Percentiles rank a stretch among this genome's conserved stretches.
These are phyloP conservation scores for Penicillium canariense DNA, from an alignment of 495 filamentous ascomycete species.

Conservation along the genomic window DNA sequence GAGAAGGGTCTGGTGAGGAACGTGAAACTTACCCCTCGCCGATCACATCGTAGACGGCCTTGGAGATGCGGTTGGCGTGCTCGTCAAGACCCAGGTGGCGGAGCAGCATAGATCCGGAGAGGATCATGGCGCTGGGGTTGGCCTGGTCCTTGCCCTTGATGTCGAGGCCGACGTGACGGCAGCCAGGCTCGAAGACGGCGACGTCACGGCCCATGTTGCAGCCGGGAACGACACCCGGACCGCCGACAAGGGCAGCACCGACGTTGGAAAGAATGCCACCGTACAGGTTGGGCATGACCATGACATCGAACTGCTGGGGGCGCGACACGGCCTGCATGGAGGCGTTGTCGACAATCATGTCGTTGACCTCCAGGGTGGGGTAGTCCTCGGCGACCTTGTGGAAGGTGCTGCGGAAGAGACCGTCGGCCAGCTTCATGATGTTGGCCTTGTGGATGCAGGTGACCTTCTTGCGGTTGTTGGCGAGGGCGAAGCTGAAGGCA, in stretches of 20 bases:
- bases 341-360: slow-evolving; percentile 99
- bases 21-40: slow-evolving; percentile 71
- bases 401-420: slow-evolving; percentile 97
- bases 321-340: slow-evolving; percentile 96
- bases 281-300: slow-evolving; percentile 99
- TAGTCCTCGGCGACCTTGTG: slow-evolving; percentile 88
- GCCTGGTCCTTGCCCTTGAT: slow-evolving; percentile 99
- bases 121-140: slow-evolving; percentile 92
- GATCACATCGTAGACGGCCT: slow-evolving; percentile 96
- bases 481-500: slow-evolving; percentile 93
- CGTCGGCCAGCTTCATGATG: slow-evolving; percentile 99
- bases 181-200: slow-evolving; percentile 97
- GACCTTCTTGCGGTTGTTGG: slow-evolving; percentile 97
- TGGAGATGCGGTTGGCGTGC: slow-evolving; percentile 96
- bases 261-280: slow-evolving; percentile 99
- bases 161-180: slow-evolving; percentile 96
- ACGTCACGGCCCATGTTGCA: slow-evolving; percentile 99
- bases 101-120: slow-evolving; percentile 94
- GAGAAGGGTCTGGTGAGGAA: too few species aligned
- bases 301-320: slow-evolving; percentile 98
- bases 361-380: slow-evolving; percentile 88
- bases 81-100: slow-evolving; percentile 95
- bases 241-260: slow-evolving; percentile 96
- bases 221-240: slow-evolving; percentile 93
- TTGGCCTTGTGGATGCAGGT: slow-evolving; percentile 99